A percentile compares a stretch with the other conserved stretches of the same genome.
These are phyloP conservation scores for Malassezia sympodialis DNA, from an alignment of 1,284 basidiomycete genomes.

Conservation along the genomic window DNA sequence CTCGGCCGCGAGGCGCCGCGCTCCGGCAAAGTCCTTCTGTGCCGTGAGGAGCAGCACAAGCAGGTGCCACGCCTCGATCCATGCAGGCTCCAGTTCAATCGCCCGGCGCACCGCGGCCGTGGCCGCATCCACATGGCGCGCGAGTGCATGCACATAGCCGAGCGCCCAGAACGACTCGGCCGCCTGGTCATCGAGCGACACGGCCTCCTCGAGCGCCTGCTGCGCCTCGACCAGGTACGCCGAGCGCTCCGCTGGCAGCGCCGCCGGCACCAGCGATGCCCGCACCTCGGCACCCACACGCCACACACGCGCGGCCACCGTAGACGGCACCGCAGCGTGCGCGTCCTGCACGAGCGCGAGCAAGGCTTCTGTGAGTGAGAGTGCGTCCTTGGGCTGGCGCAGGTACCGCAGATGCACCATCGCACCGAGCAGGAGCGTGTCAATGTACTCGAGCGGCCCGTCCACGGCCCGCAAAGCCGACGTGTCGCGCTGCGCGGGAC, in stretches of 20 bases:
- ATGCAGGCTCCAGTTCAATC: constrained; percentile 63
- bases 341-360: constrained; percentile 12
- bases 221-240: constrained; percentile 57
- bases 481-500: constrained; percentile 9
- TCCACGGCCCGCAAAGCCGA: constrained; percentile 5
- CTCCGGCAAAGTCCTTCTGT: constrained; percentile 69
- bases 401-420: constrained; percentile 25
- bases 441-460: constrained; percentile 21
- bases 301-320: constrained; percentile 7
- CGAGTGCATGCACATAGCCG: constrained; percentile 54
- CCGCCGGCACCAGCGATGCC: constrained; percentile 57
- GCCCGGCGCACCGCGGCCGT: constrained; percentile 60
- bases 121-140: constrained; percentile 63
- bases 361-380: constrained; percentile 28
- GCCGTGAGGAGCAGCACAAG: constrained; percentile 72
- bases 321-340: constrained; percentile 7
- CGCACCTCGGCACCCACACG: constrained; percentile 3
- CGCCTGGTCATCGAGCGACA: constrained; percentile 56
- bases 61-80: constrained; percentile 81
- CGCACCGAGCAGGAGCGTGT: constrained; percentile 33
- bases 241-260: constrained; percentile 55
- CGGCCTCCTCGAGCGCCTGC: constrained; percentile 55
- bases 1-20: constrained; percentile 65
- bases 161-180: constrained; percentile 57
- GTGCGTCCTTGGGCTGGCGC: constrained; percentile 22